Evolutionary conservation across 2,329 filamentous ascomycete species (phyloP).

Genomic region (Cordyceps javanica): DNA sequence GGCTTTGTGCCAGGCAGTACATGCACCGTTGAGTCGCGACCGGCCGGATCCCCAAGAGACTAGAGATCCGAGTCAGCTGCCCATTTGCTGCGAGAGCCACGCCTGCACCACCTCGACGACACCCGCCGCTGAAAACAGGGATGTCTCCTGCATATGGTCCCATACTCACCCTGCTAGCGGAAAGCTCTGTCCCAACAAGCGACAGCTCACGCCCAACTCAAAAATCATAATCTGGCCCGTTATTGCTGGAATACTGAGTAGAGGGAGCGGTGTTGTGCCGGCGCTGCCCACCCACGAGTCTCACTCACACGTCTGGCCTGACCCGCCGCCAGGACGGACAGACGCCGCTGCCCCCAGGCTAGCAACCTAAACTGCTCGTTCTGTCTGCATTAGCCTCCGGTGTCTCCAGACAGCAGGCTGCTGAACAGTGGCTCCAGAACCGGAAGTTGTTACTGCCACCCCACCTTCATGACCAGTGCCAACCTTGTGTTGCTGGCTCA

Average conservation of each 20-base stretch:
- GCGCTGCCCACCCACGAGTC: background rate
- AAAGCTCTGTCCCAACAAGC: slow-evolving; percentile 5
- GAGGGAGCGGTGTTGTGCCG: background rate
- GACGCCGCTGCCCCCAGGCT: background rate
- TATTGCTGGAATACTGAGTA: background rate
- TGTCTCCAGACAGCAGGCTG: background rate
- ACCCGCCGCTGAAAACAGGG: slow-evolving; percentile 13
- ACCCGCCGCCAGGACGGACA: background rate
- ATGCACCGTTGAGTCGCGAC: background rate
- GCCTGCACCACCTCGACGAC: background rate
- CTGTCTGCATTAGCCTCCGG: background rate
- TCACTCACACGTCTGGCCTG: background rate
- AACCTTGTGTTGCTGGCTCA: slow-evolving; percentile 12
- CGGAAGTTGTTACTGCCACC: slow-evolving; percentile 10
- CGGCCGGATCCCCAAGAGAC: background rate
- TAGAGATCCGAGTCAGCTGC: slow-evolving; percentile 1
- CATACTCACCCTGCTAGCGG: slow-evolving; percentile 7
- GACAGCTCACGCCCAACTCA: slow-evolving; percentile 3
- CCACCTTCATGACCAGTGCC: slow-evolving; percentile 7
- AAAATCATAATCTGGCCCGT: background rate
- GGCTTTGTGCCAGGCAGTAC: background rate
- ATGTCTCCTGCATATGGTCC: slow-evolving; percentile 6
- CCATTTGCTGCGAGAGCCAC: background rate
- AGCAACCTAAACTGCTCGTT: background rate
- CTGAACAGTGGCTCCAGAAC: slow-evolving; percentile 5